These are phyloP conservation scores for Picochlorum sp. DNA, from an alignment of 139 green algal genomes.

Conservation along the genomic window DNA sequence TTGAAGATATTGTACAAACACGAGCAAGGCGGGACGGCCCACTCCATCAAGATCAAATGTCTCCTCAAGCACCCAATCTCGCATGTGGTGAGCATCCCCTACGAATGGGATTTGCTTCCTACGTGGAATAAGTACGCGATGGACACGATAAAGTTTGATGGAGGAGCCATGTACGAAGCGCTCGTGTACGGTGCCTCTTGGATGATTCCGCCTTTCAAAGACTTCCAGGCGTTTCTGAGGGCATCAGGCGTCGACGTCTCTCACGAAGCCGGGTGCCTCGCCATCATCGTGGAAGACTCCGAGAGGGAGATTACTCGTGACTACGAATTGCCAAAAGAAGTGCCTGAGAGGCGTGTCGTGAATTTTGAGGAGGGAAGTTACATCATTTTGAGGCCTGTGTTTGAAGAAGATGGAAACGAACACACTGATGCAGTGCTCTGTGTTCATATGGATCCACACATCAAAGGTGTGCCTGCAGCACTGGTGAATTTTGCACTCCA, in stretches of 20 bases:
- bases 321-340: neutral
- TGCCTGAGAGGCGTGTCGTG: constrained; percentile 4
- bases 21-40: constrained; percentile 10
- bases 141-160: constrained; percentile 15
- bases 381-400: constrained; percentile 22
- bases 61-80: constrained; percentile 11
- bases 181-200: constrained; percentile 26
- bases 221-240: constrained; percentile 13
- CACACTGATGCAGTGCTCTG: constrained; percentile 13
- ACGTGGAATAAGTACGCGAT: constrained; percentile 30
- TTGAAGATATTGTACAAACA: constrained; percentile 21
- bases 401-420: constrained; percentile 4
- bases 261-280: constrained; percentile 15
- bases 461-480: constrained; percentile 19
- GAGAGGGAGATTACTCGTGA: neutral
- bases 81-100: constrained; percentile 20
- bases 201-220: constrained; percentile 25
- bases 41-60: constrained; percentile 18
- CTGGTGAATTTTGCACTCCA: constrained; percentile 34
- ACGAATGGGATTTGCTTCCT: constrained; percentile 27
- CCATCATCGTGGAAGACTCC: constrained; percentile 9
- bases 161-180: constrained; percentile 14
- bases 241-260: constrained; percentile 16
- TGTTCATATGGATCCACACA: constrained; percentile 30
- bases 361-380: constrained; percentile 18